A percentile compares a stretch with the other conserved stretches of the same genome.
Conservation (phyloP, 2,329 filamentous ascomycete genomes). For the Pseudofabraea citricarpa region DNA sequence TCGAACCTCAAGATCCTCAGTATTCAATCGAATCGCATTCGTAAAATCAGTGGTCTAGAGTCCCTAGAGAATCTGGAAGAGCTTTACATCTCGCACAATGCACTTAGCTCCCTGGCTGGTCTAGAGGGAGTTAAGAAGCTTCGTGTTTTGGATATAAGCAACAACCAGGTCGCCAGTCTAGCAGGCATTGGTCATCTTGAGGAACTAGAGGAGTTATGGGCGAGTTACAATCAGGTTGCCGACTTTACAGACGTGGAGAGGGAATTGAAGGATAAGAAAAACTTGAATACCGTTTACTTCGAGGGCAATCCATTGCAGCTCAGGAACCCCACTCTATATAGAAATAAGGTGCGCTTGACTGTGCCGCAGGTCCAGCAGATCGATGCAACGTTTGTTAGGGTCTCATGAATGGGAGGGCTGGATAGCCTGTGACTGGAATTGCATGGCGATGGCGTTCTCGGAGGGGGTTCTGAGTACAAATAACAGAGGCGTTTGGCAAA, state of each 20-base stretch:
- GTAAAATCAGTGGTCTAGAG: slow-evolving; percentile 70
- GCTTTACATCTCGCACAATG: slow-evolving; percentile 93
- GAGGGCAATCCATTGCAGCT: slow-evolving; percentile 90
- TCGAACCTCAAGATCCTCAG: slow-evolving; percentile 81
- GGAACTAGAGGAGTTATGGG: slow-evolving; percentile 88
- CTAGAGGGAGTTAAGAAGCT: slow-evolving; percentile 64
- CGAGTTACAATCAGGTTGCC: slow-evolving; percentile 76
- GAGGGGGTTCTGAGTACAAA: neutral
- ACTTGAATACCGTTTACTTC: slow-evolving; percentile 88
- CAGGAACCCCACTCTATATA: slow-evolving; percentile 74
- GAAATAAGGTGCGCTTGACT: slow-evolving; percentile 87
- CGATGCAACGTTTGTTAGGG: slow-evolving; percentile 61
- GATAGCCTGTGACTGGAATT: neutral
- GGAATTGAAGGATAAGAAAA: slow-evolving; percentile 71
- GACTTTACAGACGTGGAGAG: slow-evolving; percentile 81
- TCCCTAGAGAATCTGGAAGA: slow-evolving; percentile 76
- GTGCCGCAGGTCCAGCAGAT: slow-evolving; percentile 89
- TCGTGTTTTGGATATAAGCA: slow-evolving; percentile 80
- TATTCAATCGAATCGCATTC: slow-evolving; percentile 92
- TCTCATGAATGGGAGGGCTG: slow-evolving; percentile 17
- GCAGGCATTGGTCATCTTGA: slow-evolving; percentile 63
- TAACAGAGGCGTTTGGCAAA: neutral
- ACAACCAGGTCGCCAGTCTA: slow-evolving; percentile 76
- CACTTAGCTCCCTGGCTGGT: slow-evolving; percentile 71
- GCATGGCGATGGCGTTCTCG: slow-evolving; percentile 16